Conservation (phyloP, 805 yeast genomes). For the Kuraishia capsulata region DNA sequence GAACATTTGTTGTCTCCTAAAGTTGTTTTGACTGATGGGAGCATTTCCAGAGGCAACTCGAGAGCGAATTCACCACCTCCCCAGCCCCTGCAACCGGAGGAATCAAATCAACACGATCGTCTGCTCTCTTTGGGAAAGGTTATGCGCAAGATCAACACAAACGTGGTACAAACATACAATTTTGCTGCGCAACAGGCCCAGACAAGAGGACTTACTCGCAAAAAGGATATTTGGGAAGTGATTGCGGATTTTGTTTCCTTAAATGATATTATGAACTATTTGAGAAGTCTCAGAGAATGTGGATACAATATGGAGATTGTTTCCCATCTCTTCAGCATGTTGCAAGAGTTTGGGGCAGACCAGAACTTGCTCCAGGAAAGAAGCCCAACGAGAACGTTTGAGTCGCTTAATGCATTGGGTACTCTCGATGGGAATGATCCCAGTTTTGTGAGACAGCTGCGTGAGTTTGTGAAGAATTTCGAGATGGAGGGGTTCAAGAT, state of each 20-base stretch:
- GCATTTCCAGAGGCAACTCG: neutral
- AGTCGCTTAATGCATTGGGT: constrained; percentile 16
- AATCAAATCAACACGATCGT: neutral
- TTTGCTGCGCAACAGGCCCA: constrained; percentile 1
- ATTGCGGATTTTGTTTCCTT: constrained; percentile 13
- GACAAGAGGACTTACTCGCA: neutral
- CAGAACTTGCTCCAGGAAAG: neutral
- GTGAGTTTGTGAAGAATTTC: constrained; percentile 35
- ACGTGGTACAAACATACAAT: constrained; percentile 3
- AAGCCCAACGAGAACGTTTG: neutral
- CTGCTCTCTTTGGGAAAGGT: constrained; percentile 20
- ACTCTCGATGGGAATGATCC: constrained; percentile 17
- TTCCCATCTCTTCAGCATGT: constrained; percentile 24
- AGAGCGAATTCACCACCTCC: neutral
- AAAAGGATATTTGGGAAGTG: constrained; percentile 7
- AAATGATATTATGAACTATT: constrained; percentile 25
- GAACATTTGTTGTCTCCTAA: constrained; percentile 12
- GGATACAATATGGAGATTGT: constrained; percentile 23
- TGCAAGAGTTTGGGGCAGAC: constrained; percentile 20
- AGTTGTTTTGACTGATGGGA: constrained; percentile 2
- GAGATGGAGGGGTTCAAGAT: constrained; percentile 22
- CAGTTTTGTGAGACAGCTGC: constrained; percentile 29
- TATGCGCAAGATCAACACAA: constrained; percentile 19
- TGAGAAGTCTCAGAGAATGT: constrained; percentile 21
- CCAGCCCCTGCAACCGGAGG: constrained; percentile 7